Evolutionary conservation across 1,284 basidiomycete species (phyloP), one percentile per base, ranked within the genome.

Genomic region (Pyrrhoderma lamaoense): DNA sequence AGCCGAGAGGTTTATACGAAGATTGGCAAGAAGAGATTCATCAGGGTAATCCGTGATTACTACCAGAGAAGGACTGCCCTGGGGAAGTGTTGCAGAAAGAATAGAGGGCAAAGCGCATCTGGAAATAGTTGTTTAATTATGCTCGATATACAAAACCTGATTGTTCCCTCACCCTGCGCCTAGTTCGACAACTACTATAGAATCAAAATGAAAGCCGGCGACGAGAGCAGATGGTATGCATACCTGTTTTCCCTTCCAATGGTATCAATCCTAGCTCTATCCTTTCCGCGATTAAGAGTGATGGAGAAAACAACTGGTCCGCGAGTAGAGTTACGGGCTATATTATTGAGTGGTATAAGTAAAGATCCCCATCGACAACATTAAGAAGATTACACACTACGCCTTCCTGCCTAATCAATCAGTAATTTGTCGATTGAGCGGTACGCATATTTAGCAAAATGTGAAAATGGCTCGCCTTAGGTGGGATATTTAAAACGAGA

Each of bases 11-110:
- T 85, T 86, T 3, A 61, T 59, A 31, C 61, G 59, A 14, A 85
- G 68, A 58, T 81, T 87, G 0, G 66, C 67, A 2, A 84, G 61
- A 47, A 86, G 82, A 2, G 63, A 65, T 11, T 74, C 67, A 59
- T 86, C 82, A 0, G 82, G 82, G 60, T 85, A 82, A 61, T 88
- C 83, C 0, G 81, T 85, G 27, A 74, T 70, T 11, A 82, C 75
- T 36, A 82, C 68, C 18, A 78, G 63, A 3, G 70, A 64, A 2
- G 82, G 82, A 3, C 49, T 31, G 3, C 73, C 66, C 1, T 65
- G 56, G 2, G 65, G 52, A 7, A 69, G 60, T 3, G 72, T 76
- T 21, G 78, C 70, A 22, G 78, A 60, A 2, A 88, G 67, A 3
- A 86, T 65, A 1, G 80, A 83, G 2, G 82, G 82, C 8, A 88